Evolutionary conservation across 2,329 filamentous ascomycete genomes (phyloP), one percentile per base, ranked within the genome.

Genomic region (Beauveria asiatica): DNA sequence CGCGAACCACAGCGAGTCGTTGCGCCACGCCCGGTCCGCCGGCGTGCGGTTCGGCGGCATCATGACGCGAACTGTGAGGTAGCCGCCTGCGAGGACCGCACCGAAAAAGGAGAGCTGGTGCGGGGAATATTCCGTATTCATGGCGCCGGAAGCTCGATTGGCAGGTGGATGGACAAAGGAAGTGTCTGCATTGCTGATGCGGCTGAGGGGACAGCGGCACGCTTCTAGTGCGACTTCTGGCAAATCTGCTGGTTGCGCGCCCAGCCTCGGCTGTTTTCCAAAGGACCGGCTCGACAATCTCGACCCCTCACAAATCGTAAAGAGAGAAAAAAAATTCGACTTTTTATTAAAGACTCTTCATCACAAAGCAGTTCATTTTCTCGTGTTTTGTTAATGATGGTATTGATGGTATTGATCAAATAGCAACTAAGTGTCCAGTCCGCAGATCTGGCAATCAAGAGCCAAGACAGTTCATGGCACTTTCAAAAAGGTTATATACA

Each of bases 31-130:
- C 11, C 49, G 57, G 25, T 50, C 55, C 6, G n/a, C 19, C 8
- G 57, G 57, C 41, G 49, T 59, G 16, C 19, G 41, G 57, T 59
- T 59, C 3, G 57, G 57, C 49, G 57, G 57, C 5, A 30, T 48
- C 27, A 48, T 59, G 49, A 41, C 49, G 49, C 49, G 49, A 27
- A 53, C 49, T 11, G 27, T 41, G 16, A 54, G 57, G 49, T 25
- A 54, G 13, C 57, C 49, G 49, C 19, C 17, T 3, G 41, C 19
- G 21, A 45, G 37, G 33, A 45, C 39, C 1, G 48, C 48, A n/a
- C 8, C 19, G 49, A 46, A 27, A 17, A 53, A 59, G 49, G 57
- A 46, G 8, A 59, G 27, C 30, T 53, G 57, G 25, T 25, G 16
- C 8, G n/a, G 46, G 21, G 54, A 52, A 16, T 23, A n/a, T 3